Conservation (phyloP, 169 alveolate species). For the Plasmodium inui region DNA sequence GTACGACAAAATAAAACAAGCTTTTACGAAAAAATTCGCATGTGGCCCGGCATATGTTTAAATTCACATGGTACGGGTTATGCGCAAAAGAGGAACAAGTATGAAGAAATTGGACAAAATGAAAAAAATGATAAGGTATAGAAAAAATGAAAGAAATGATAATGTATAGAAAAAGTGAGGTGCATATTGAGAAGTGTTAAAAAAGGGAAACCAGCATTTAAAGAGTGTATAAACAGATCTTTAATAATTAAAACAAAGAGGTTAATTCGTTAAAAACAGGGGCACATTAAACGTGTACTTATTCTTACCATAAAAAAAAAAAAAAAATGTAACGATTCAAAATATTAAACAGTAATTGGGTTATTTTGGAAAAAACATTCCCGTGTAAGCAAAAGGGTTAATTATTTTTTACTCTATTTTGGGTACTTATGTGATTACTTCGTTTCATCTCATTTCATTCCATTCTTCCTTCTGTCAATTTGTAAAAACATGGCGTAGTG, state of each 20-base stretch:
- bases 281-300: not conserved
- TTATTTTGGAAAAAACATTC: constrained; percentile 20
- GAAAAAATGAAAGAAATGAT: not conserved
- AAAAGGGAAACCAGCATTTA: not conserved
- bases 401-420: not conserved
- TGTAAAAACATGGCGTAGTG: not conserved
- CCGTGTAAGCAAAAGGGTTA: not conserved
- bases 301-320: not conserved
- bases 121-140: not conserved
- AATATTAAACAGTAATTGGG: not conserved
- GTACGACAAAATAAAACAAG: not conserved
- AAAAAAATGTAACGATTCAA: constrained; percentile 5
- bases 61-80: not conserved
- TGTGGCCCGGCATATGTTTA: not conserved
- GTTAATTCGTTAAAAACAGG: constrained; percentile 4
- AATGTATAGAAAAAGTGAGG: not conserved
- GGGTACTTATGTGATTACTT: not conserved
- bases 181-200: not conserved
- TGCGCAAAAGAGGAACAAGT: not conserved
- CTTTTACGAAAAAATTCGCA: not conserved
- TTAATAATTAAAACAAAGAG: constrained; percentile 26
- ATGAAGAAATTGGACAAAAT: not conserved
- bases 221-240: not conserved
- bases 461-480: not conserved
- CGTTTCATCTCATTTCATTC: not conserved